Conservation (phyloP, 2,329 filamentous ascomycete genomes). For the Sphaerulina musiva region DNA sequence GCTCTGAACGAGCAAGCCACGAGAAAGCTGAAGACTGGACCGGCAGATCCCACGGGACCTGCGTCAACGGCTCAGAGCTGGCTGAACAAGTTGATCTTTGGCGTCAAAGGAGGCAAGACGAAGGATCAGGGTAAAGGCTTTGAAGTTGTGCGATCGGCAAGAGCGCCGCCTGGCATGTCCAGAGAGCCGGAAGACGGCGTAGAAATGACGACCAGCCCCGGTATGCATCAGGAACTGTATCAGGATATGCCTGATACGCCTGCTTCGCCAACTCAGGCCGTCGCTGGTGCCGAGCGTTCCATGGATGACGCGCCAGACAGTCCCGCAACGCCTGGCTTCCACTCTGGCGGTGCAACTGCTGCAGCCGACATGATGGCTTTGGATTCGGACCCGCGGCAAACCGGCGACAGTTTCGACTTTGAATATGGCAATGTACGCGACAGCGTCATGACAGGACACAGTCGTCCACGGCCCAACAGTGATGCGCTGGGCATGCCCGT, state of each 20-base stretch:
- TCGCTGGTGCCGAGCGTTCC: conserved; percentile 18
- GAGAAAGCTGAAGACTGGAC: conserved; percentile 83
- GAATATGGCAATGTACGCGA: conserved; percentile 17
- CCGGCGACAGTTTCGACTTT: conserved; percentile 21
- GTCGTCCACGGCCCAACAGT: conserved; percentile 17
- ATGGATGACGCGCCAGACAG: conserved; percentile 11
- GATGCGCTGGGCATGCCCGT: conserved; percentile 20
- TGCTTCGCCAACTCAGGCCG: conserved; percentile 16
- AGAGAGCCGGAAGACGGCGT: conserved; percentile 47
- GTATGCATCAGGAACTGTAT: conserved; percentile 31
- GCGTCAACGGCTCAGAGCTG: conserved; percentile 85
- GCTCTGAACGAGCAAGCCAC: conserved; percentile 75
- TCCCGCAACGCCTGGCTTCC: conserved; percentile 5
- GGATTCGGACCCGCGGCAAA: background rate
- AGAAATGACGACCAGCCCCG: conserved; percentile 32
- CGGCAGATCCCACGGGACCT: conserved; percentile 86
- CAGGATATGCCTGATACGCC: conserved; percentile 24
- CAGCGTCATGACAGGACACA: conserved; percentile 8
- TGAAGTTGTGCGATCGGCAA: conserved; percentile 84
- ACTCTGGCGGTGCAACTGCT: background rate
- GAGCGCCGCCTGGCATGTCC: conserved; percentile 71
- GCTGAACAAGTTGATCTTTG: conserved; percentile 59
- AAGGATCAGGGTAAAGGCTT: conserved; percentile 93
- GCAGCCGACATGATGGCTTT: conserved; percentile 11
- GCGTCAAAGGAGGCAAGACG: conserved; percentile 60